phyloP scores from a whole-genome alignment of 176 grass and related monocot genomes.

The Poa annua region DNA sequence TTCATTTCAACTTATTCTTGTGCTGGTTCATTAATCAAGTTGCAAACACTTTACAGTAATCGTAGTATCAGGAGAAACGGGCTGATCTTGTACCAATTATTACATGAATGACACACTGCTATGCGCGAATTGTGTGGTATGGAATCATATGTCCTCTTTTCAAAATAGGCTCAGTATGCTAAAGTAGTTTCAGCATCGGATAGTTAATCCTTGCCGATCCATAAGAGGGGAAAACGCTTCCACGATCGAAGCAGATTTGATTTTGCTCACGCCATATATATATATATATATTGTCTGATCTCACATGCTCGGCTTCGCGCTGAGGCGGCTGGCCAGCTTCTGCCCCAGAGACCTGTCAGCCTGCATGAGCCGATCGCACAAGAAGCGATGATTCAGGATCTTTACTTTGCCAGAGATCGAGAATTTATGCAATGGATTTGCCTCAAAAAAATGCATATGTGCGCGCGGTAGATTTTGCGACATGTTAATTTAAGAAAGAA shows the following conservation, averaged over 20 bases:
- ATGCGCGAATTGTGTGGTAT: neutral
- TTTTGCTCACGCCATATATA: no score
- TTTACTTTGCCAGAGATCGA: neutral
- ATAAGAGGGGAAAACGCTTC: conserved; percentile 17
- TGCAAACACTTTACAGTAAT: conserved; percentile 13
- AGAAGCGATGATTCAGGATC: conserved; percentile 4
- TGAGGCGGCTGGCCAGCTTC: conserved; percentile 80
- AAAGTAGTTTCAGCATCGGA: conserved; percentile 22
- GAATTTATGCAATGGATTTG: no score
- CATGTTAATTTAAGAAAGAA: neutral
- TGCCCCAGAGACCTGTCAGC: conserved; percentile 89
- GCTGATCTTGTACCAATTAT: conserved; percentile 16
- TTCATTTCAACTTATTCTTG: neutral
- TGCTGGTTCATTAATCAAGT: neutral
- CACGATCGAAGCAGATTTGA: neutral
- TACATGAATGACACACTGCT: neutral
- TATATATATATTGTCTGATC: neutral
- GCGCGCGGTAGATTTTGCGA: neutral
- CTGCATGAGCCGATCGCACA: conserved; percentile 51
- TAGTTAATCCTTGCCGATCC: conserved; percentile 1
- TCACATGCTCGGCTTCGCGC: conserved; percentile 87
- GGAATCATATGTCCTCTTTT: conserved; percentile 39
- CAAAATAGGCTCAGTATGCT: conserved; percentile 44
- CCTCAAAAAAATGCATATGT: neutral
- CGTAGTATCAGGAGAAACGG: neutral